Evolutionary conservation across 805 yeast species (phyloP).

Genomic region (Saccharomycopsis schoenii): DNA sequence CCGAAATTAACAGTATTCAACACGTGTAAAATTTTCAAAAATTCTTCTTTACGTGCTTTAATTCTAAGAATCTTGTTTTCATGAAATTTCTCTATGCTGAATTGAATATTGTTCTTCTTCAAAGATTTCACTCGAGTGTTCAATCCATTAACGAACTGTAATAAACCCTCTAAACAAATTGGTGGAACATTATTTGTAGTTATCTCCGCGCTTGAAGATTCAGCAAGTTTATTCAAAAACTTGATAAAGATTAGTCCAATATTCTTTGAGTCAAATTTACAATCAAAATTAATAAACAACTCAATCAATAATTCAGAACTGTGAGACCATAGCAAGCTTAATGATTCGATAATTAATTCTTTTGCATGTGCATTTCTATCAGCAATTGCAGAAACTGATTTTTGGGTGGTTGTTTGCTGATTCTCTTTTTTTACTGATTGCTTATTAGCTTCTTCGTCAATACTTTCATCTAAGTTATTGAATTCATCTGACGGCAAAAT

Average conservation of each 20-base stretch:
- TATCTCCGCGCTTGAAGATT: conserved; percentile 73
- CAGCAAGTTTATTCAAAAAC: conserved; percentile 63
- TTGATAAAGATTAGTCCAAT: conserved; percentile 58
- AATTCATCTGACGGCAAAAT: conserved; percentile 33
- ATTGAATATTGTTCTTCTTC: conserved; percentile 13
- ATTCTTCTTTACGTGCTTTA: conserved; percentile 53
- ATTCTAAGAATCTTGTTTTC: conserved; percentile 19
- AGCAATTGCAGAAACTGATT: conserved; percentile 3
- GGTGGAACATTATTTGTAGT: conserved; percentile 90
- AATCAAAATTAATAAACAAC: conserved; percentile 76
- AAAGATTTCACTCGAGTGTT: conserved; percentile 23
- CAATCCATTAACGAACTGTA: conserved; percentile 58
- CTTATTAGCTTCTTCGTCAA: conserved; percentile 14
- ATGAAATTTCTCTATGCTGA: conserved; percentile 3
- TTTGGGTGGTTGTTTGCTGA: conserved; percentile 3
- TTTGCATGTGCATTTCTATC: conserved; percentile 39
- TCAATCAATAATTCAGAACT: conserved; percentile 69
- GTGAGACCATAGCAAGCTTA: conserved; percentile 74
- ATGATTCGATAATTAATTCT: conserved; percentile 75
- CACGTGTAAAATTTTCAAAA: conserved; percentile 60
- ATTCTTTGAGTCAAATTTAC: conserved; percentile 71
- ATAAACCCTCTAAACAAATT: conserved; percentile 78
- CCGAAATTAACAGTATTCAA: conserved; percentile 50
- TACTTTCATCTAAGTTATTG: conserved; percentile 18
- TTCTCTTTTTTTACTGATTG: conserved; percentile 4